Evolutionary conservation across 352 stramenopile species (phyloP).

Genomic region (Phytophthora europaea): DNA sequence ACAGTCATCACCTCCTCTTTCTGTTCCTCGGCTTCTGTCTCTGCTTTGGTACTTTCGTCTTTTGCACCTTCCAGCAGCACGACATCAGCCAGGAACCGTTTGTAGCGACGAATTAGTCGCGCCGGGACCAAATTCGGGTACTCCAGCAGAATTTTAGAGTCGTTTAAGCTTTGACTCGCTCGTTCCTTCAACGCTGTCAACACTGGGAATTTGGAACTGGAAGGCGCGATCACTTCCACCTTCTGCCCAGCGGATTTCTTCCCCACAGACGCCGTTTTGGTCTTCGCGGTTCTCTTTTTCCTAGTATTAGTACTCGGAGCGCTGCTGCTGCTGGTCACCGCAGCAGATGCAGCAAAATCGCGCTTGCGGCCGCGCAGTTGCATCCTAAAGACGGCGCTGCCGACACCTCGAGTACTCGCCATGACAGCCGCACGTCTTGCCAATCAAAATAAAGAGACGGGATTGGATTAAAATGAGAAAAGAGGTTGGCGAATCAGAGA

Average conservation of each 20-base stretch:
- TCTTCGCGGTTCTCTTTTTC: slow-evolving; percentile 31
- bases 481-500: slow-evolving; percentile 2
- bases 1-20: slow-evolving; percentile 63
- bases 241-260: slow-evolving; percentile 14
- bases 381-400: slow-evolving; percentile 34
- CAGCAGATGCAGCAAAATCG: slow-evolving; percentile 25
- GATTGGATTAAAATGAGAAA: slow-evolving; percentile 26
- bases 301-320: neutral
- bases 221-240: slow-evolving; percentile 12
- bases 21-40: slow-evolving; percentile 3
- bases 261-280: slow-evolving; percentile 9
- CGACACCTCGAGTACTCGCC: slow-evolving; percentile 17
- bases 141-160: slow-evolving; percentile 50
- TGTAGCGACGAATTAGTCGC: slow-evolving; percentile 78
- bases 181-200: slow-evolving; percentile 42
- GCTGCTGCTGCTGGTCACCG: neutral
- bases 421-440: slow-evolving; percentile 13
- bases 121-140: slow-evolving; percentile 70
- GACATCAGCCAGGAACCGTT: slow-evolving; percentile 86
- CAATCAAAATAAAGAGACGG: slow-evolving; percentile 8
- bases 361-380: slow-evolving; percentile 55
- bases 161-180: slow-evolving; percentile 8
- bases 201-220: slow-evolving; percentile 29
- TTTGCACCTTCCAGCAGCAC: slow-evolving; percentile 48
- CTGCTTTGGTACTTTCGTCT: neutral